Conservation (phyloP, 2,329 filamentous ascomycete genomes). For the Arthrobotrys entomopaga region DNA sequence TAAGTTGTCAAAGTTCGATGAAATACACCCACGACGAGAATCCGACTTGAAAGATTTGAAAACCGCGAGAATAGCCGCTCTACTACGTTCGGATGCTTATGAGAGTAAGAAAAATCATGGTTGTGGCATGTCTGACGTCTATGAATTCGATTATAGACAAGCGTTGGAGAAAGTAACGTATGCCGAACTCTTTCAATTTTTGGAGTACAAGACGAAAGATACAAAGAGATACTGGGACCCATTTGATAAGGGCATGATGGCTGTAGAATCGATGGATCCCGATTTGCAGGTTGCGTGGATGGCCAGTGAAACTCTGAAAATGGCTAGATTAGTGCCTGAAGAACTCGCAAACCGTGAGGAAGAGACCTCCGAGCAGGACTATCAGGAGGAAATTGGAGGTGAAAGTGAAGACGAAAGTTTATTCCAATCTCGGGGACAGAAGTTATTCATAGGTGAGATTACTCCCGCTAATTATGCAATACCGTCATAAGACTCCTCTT, state of each 20-base stretch:
- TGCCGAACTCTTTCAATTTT: slow-evolving; percentile 1
- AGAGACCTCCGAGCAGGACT: too few relatives aligned
- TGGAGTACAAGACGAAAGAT: neutral
- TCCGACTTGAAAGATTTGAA: slow-evolving; percentile 14
- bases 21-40: slow-evolving; percentile 6
- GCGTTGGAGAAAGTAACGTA: neutral
- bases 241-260: too few relatives aligned
- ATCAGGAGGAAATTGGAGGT: neutral
- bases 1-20: neutral
- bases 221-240: neutral
- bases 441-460: neutral
- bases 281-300: slow-evolving; percentile 12
- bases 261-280: slow-evolving; percentile 9
- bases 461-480: too few relatives aligned
- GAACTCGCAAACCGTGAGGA: too few relatives aligned
- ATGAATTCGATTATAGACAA: neutral
- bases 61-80: neutral
- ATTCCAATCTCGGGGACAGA: too few relatives aligned
- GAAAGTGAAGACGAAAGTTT: neutral
- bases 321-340: too few relatives aligned
- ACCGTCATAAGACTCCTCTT: too few relatives aligned
- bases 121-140: too few relatives aligned
- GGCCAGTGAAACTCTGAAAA: neutral
- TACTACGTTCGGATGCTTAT: neutral
- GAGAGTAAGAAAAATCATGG: too few relatives aligned